Evolutionary conservation across 768 basidiomycete genomes (phyloP).

Genomic region (Daedaleopsis nitida): DNA sequence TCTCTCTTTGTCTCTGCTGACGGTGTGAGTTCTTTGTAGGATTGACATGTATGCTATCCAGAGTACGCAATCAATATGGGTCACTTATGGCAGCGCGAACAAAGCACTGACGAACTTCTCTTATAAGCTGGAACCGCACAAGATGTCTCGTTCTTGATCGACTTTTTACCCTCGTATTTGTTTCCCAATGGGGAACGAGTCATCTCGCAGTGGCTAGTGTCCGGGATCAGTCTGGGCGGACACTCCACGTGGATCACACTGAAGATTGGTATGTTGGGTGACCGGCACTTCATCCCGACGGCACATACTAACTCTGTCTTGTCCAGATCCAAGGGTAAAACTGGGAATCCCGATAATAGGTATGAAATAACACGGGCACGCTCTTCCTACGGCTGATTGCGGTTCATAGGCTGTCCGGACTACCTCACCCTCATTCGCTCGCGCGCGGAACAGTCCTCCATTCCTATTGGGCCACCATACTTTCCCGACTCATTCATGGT

Average conservation of each 20-base stretch:
- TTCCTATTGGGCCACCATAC: slow-evolving; percentile 51
- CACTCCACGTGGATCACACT: slow-evolving; percentile 80
- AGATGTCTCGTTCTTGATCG: slow-evolving; percentile 80
- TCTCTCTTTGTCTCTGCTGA: slow-evolving; percentile 17
- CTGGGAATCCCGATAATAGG: slow-evolving; percentile 44
- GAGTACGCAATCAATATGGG: slow-evolving; percentile 31
- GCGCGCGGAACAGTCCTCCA: slow-evolving; percentile 47
- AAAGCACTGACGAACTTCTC: background rate
- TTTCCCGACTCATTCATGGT: slow-evolving; percentile 58
- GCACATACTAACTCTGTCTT: no score
- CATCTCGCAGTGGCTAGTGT: slow-evolving; percentile 68
- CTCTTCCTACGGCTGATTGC: background rate
- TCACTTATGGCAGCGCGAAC: background rate
- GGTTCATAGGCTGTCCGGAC: slow-evolving; percentile 75
- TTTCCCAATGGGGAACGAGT: slow-evolving; percentile 64
- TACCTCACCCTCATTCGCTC: slow-evolving; percentile 54
- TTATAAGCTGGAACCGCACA: slow-evolving; percentile 58
- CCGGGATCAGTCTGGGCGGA: slow-evolving; percentile 81
- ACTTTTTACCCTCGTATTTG: slow-evolving; percentile 72
- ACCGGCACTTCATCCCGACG: no score
- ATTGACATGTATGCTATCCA: slow-evolving; percentile 52
- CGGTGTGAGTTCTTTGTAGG: slow-evolving; percentile 10
- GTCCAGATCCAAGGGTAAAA: slow-evolving; percentile 42
- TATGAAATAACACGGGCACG: slow-evolving; percentile 34
- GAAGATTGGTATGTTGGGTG: slow-evolving; percentile 36